Percentiles rank a stretch among this genome's conserved stretches.
These are phyloP conservation scores for Colletotrichum sp. DNA, from an alignment of 2,329 filamentous ascomycete species.

Conservation along the genomic window DNA sequence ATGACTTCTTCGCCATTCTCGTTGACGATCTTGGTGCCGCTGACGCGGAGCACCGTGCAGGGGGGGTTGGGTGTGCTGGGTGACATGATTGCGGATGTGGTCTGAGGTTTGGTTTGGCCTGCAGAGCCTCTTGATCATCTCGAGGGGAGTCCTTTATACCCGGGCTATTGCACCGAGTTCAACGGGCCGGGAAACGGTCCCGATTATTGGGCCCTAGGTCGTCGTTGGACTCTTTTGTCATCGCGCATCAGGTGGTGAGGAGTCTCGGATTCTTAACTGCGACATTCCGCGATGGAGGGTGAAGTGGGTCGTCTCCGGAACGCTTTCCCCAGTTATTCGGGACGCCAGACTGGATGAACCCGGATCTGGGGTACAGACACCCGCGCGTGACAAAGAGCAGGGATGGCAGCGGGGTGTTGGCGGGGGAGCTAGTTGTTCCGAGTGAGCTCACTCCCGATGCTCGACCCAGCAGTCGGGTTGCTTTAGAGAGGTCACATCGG, in stretches of 20 bases:
- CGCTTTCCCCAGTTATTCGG: not conserved
- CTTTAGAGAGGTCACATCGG: not conserved
- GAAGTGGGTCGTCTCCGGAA: not conserved
- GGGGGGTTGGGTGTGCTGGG: conserved; percentile 7
- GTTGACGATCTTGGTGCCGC: conserved; percentile 46
- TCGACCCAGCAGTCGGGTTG: not conserved
- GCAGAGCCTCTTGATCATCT: not conserved
- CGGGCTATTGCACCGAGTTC: not conserved
- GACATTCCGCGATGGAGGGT: conserved; percentile 10
- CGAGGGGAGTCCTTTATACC: conserved; percentile 5
- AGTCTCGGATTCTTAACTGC: not conserved
- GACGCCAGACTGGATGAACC: not conserved
- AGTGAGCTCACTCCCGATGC: not conserved
- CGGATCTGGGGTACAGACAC: not conserved
- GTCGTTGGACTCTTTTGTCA: not conserved
- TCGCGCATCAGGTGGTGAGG: not conserved
- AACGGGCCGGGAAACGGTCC: not conserved
- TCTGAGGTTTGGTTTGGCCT: not conserved
- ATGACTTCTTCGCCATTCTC: conserved; percentile 48
- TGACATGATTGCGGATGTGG: not conserved
- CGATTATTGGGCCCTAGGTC: not conserved
- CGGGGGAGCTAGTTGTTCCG: not conserved
- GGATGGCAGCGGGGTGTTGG: not conserved
- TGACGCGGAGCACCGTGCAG: conserved; percentile 33
- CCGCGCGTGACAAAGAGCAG: not conserved